Evolutionary conservation across 108 stramenopile genomes (phyloP).

Genomic region (Cyclotella cryptica): DNA sequence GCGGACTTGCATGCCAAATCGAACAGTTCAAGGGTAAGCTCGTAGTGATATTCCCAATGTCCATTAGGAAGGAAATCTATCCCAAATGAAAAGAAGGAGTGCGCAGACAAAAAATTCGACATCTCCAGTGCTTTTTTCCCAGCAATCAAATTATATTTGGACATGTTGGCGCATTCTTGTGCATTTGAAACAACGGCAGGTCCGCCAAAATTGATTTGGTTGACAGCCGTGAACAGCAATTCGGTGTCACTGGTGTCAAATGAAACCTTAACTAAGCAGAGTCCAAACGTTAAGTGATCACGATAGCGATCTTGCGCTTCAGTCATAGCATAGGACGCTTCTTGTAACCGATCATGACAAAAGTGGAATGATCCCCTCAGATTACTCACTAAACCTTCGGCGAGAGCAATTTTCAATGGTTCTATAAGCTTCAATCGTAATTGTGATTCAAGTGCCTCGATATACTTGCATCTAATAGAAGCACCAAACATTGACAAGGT

Average conservation of each 20-base stretch:
- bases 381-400: constrained; percentile 21
- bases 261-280: not conserved
- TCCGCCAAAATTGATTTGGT: constrained; percentile 20
- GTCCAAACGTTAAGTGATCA: constrained; percentile 19
- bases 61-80: constrained; percentile 21
- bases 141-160: constrained; percentile 19
- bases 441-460: constrained; percentile 7
- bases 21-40: constrained; percentile 26
- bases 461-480: not conserved
- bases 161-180: not conserved
- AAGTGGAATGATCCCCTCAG: constrained; percentile 16
- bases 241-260: not conserved
- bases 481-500: constrained; percentile 19
- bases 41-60: constrained; percentile 36
- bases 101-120: constrained; percentile 18
- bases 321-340: constrained; percentile 27
- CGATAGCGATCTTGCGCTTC: constrained; percentile 6
- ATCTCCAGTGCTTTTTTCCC: constrained; percentile 31
- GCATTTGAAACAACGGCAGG: constrained; percentile 7
- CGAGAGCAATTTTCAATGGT: constrained; percentile 6
- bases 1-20: constrained; percentile 17
- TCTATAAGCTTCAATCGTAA: not conserved
- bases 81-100: constrained; percentile 20
- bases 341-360: constrained; percentile 26
- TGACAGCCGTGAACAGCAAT: constrained; percentile 17